phyloP scores from a whole-genome alignment of 306 rosid species.

The Prunus davidiana region DNA sequence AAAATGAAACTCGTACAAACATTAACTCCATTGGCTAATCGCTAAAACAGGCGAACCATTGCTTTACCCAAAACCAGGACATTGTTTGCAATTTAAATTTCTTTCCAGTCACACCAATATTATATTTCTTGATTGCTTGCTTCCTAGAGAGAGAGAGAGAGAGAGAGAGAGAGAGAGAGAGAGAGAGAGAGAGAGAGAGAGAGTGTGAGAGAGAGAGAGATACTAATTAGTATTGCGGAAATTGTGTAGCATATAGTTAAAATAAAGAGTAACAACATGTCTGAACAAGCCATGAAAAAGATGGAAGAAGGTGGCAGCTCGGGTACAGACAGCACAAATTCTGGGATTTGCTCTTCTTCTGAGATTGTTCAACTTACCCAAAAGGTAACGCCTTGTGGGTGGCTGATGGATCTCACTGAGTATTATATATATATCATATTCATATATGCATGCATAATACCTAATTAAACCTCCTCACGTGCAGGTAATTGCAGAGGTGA shows the following conservation, averaged over 20 bases:
- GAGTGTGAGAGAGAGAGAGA: too few species aligned
- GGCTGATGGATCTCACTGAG: not conserved
- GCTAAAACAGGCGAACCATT: too few species aligned
- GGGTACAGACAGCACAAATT: too few species aligned
- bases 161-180: too few species aligned
- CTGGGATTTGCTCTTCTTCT: slow-evolving; percentile 27
- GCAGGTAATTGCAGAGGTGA: slow-evolving; percentile 61
- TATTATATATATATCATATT: not conserved
- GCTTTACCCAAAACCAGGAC: too few species aligned
- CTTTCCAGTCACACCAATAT: too few species aligned
- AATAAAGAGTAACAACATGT: slow-evolving; percentile 22
- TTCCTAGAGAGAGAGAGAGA: not conserved
- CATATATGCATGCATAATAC: not conserved
- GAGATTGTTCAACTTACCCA: slow-evolving; percentile 38
- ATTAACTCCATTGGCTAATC: too few species aligned
- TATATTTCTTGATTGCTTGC: not conserved
- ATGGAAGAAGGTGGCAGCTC: slow-evolving; percentile 37
- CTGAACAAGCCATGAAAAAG: slow-evolving; percentile 7
- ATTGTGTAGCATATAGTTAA: not conserved
- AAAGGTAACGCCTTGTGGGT: slow-evolving; percentile 29
- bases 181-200: not conserved
- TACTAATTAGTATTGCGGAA: not conserved
- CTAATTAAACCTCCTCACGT: not conserved
- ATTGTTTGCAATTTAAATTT: too few species aligned
- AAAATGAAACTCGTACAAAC: too few species aligned